Percentiles rank a stretch among this genome's conserved stretches.
Evolutionary conservation across 1,284 basidiomycete genomes (phyloP).

Genomic region (Cutaneotrichosporon cyanovorans): DNA sequence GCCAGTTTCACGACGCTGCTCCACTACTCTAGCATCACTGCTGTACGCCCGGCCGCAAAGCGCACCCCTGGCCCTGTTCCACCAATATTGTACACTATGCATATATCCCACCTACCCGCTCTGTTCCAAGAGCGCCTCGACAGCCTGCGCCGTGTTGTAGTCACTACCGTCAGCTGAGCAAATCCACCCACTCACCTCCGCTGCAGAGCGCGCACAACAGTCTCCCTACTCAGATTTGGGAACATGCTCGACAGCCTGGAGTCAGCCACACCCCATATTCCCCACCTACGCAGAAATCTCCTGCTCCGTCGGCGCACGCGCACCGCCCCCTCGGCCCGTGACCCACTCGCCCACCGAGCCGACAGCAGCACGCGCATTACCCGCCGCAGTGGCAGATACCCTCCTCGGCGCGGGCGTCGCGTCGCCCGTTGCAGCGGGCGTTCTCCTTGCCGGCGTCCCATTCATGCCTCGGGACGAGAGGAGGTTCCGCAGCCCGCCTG

Average conservation of each 20-base stretch:
- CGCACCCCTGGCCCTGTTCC: too few species aligned
- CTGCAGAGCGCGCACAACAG: conserved; percentile 70
- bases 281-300: conserved; percentile 54
- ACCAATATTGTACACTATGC: conserved; percentile 8
- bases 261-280: background rate
- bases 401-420: background rate
- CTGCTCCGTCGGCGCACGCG: conserved; percentile 59
- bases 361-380: conserved; percentile 25
- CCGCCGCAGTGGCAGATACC: too few species aligned
- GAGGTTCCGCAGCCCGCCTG: conserved; percentile 34
- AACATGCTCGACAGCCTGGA: conserved; percentile 67
- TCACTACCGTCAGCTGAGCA: conserved; percentile 45
- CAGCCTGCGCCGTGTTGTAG: conserved; percentile 67
- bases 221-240: conserved; percentile 64
- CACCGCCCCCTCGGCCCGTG: conserved; percentile 55
- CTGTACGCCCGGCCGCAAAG: too few species aligned
- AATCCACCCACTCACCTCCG: conserved; percentile 56
- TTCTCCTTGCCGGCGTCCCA: background rate
- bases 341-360: conserved; percentile 72
- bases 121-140: conserved; percentile 58
- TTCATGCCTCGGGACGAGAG: conserved; percentile 14
- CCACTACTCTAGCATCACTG: background rate
- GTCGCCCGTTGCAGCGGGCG: background rate
- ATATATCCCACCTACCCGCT: conserved; percentile 13
- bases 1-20: too few species aligned